Percentiles rank a stretch among this genome's conserved stretches.
These are phyloP conservation scores for Microcos paniculata DNA, from an alignment of 345 rosid genomes.

Conservation along the genomic window DNA sequence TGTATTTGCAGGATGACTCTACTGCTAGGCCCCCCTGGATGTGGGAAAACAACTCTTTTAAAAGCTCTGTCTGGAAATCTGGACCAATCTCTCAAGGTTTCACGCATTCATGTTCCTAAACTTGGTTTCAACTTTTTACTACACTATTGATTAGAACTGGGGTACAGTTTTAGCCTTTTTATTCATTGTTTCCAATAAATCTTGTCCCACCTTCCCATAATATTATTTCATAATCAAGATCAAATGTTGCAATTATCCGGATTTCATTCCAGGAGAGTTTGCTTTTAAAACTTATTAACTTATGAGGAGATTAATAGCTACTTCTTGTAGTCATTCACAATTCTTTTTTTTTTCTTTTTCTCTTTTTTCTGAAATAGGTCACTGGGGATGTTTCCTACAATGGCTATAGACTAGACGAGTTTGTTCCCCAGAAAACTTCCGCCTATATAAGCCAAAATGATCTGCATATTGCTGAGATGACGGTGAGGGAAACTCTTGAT, in stretches of 20 bases:
- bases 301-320: too few species aligned
- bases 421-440: slow-evolving; percentile 61
- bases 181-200: too few species aligned
- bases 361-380: slow-evolving; percentile 28
- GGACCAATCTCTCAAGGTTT: slow-evolving; percentile 53
- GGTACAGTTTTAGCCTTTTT: background rate
- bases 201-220: background rate
- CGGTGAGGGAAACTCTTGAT: slow-evolving; percentile 60
- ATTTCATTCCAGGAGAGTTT: background rate
- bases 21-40: slow-evolving; percentile 82
- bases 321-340: too few species aligned
- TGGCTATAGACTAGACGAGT: slow-evolving; percentile 43
- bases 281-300: background rate
- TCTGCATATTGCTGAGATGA: slow-evolving; percentile 51
- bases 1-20: slow-evolving; percentile 53
- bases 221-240: background rate
- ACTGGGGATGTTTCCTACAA: slow-evolving; percentile 42
- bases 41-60: slow-evolving; percentile 66
- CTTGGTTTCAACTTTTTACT: background rate
- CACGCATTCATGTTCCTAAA: background rate
- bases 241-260: background rate
- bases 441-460: slow-evolving; percentile 59
- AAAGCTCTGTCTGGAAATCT: slow-evolving; percentile 67
- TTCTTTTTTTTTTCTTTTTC: background rate
- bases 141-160: background rate